Conservation (phyloP, 371 early-diverging fungal genomes). For the Mucor velutinosus region DNA sequence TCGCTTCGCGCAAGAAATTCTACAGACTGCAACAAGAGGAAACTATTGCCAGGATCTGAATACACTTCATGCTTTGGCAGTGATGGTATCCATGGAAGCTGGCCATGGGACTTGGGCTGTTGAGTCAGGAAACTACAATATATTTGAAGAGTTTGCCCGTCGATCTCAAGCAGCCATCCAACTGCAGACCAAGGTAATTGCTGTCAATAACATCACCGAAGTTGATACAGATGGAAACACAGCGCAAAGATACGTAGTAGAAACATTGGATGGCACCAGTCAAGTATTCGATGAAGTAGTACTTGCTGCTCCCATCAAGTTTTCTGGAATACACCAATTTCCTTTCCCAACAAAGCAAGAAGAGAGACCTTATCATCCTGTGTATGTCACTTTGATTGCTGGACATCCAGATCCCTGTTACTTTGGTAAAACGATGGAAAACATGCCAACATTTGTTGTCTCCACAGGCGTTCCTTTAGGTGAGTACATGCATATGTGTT, state of each 20-base stretch:
- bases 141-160: conserved; percentile 66
- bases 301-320: conserved; percentile 54
- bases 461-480: conserved; percentile 48
- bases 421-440: conserved; percentile 44
- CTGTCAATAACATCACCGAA: conserved; percentile 40
- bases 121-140: conserved; percentile 66
- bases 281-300: conserved; percentile 60
- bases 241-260: conserved; percentile 38
- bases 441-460: conserved; percentile 57
- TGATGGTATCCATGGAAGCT: conserved; percentile 63
- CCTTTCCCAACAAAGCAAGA: conserved; percentile 22
- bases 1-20: conserved; percentile 47
- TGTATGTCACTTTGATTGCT: conserved; percentile 69
- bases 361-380: conserved; percentile 47
- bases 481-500: conserved; percentile 22
- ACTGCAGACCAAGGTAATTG: conserved; percentile 47
- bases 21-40: conserved; percentile 66
- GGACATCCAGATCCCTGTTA: conserved; percentile 58
- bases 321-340: conserved; percentile 19
- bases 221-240: conserved; percentile 19
- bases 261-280: conserved; percentile 37
- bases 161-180: conserved; percentile 51
- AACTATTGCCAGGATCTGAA: conserved; percentile 75
- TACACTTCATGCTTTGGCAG: conserved; percentile 62
- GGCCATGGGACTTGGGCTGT: conserved; percentile 55